These are phyloP conservation scores for Diaporthe sp. DNA, from an alignment of 2,329 filamentous ascomycete genomes.

Conservation along the genomic window DNA sequence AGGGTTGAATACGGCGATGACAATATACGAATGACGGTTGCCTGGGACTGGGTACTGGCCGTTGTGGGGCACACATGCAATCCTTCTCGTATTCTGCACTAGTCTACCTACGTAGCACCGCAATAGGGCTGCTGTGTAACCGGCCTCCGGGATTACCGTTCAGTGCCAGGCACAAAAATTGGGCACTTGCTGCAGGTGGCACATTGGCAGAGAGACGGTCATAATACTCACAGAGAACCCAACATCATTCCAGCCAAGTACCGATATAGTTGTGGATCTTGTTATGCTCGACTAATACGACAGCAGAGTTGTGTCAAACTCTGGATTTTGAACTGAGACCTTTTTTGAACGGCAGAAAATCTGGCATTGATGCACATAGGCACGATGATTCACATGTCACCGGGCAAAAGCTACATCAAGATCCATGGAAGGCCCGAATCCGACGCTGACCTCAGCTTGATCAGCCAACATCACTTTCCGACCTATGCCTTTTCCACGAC, in stretches of 20 bases:
- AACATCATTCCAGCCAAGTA: neutral
- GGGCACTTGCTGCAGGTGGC: neutral
- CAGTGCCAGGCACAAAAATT: neutral
- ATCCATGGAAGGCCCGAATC: no score
- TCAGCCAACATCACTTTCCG: no score
- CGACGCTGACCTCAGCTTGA: no score
- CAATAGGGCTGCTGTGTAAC: neutral
- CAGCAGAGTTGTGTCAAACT: no score
- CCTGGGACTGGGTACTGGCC: neutral
- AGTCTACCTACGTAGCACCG: neutral
- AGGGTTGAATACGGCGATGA: neutral
- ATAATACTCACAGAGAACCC: neutral
- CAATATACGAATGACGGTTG: neutral
- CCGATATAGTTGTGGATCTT: neutral
- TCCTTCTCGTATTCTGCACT: conserved; percentile 26
- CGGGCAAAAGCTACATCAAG: no score
- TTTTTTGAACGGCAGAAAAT: no score
- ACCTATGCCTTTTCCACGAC: no score
- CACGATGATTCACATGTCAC: no score
- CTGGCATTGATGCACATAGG: no score
- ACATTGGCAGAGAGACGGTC: neutral
- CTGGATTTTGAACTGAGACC: rapidly evolving
- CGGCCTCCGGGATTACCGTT: neutral
- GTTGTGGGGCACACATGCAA: conserved; percentile 10
- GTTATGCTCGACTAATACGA: neutral